Conservation (phyloP, 2,329 filamentous ascomycete genomes). For the Neonectria ditissima region DNA sequence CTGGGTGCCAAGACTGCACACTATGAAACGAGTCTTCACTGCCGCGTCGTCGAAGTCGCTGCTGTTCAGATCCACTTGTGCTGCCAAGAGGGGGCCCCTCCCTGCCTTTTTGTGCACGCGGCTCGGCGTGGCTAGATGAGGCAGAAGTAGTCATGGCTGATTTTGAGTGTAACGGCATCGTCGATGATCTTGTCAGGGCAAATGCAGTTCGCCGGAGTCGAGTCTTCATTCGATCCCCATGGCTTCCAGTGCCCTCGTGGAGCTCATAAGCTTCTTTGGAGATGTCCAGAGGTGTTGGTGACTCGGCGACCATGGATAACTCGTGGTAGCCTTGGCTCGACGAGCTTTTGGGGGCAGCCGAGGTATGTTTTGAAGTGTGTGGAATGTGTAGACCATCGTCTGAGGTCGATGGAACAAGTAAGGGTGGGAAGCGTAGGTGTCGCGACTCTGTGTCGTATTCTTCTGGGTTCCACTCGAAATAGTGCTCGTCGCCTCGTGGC, state of each 20-base stretch:
- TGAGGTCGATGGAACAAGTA: background rate
- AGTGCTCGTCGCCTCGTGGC: background rate
- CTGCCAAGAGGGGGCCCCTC: background rate
- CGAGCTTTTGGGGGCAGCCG: background rate
- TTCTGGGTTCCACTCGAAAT: background rate
- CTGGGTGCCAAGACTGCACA: slow-evolving; percentile 65
- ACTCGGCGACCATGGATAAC: slow-evolving; percentile 7
- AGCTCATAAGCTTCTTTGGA: slow-evolving; percentile 40
- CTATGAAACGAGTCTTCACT: slow-evolving; percentile 66
- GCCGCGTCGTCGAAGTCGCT: slow-evolving; percentile 29
- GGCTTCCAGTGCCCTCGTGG: slow-evolving; percentile 48
- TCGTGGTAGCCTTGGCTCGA: background rate
- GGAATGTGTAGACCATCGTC: background rate
- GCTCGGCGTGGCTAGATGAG: slow-evolving; percentile 44
- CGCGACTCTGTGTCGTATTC: background rate
- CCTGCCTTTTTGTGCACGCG: slow-evolving; percentile 13
- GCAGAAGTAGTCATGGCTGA: slow-evolving; percentile 38
- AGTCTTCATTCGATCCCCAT: slow-evolving; percentile 45
- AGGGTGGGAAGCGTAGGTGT: background rate
- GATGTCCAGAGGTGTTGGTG: slow-evolving; percentile 25
- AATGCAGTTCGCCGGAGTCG: slow-evolving; percentile 49
- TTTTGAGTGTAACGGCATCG: slow-evolving; percentile 46
- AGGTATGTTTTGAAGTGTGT: background rate
- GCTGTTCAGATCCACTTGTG: slow-evolving; percentile 12
- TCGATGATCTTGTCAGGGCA: slow-evolving; percentile 44